Conservation (phyloP, 768 basidiomycete species). For the Podaxis pistillaris region DNA sequence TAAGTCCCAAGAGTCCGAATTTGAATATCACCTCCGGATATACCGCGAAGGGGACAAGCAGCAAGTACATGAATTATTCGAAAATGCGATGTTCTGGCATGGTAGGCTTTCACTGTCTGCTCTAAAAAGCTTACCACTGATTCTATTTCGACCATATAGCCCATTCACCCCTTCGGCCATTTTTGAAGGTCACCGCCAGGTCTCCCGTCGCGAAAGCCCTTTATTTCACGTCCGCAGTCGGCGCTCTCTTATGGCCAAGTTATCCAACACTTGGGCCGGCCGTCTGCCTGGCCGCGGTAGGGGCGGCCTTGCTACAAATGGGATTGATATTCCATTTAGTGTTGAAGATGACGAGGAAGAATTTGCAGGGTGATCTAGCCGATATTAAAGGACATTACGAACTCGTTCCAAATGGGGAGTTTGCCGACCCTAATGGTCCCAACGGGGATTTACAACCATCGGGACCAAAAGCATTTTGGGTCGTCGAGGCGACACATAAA, state of each 20-base stretch:
- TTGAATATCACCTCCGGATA: slow-evolving; percentile 2
- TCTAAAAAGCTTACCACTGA: background rate
- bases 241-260: background rate
- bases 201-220: background rate
- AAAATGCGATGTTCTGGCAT: slow-evolving; percentile 2
- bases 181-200: background rate
- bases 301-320: background rate
- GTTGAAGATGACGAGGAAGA: background rate
- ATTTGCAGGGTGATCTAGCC: background rate
- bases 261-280: background rate
- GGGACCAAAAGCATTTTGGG: slow-evolving; percentile 1
- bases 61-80: background rate
- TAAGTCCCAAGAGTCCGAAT: background rate
- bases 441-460: background rate
- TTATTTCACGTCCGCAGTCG: background rate
- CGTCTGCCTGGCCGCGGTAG: background rate
- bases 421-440: background rate
- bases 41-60: background rate
- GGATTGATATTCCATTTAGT: background rate
- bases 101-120: background rate
- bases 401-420: background rate
- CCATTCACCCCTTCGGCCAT: background rate
- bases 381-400: background rate
- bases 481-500: slow-evolving; percentile 3
- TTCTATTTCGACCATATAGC: background rate